Evolutionary conservation across 371 early-diverging fungal species (phyloP), one percentile per base, ranked within the genome.

Genomic region (Mucor ambiguus): DNA sequence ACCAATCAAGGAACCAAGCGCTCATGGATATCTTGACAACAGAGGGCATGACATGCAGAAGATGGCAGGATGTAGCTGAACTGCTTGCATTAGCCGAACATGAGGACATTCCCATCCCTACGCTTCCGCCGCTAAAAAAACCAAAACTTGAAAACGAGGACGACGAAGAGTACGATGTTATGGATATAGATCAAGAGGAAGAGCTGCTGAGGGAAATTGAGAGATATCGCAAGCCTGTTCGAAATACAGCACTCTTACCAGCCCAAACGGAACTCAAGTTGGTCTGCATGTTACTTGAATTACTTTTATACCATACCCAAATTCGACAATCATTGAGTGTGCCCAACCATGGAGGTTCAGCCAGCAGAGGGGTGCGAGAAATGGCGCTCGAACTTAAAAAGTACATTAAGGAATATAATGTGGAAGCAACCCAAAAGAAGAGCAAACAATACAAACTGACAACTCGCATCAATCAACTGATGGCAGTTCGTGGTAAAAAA

Each of bases 11-110:
- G 26, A n/a, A 64, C 11, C 49, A 61, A 16, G 74, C 71, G 10
- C 58, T 73, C 12, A 41, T 60, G 16, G 61, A 71, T 24, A 24
- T 43, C 0, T 22, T 78, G 1, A 59, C 52, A 38, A 49, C 63
- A 20, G 68, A 76, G 32, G 80, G 81, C 6, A 71, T 80, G 69
- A 61, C 72, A 10, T 56, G 60, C 18, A 37, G 30, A 38, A 61
- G 71, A 38, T 80, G 81, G 81, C 66, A 71, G 33, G 76, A 74
- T 60, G 57, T 77, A 10, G 71, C 69, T 2, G 72, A 67, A 33
- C 28, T 75, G 26, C 24, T 77, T 20, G 58, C 57, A 20, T 32
- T 61, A 11, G 69, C 71, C 5, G 70, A 71, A 2, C 60, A 58
- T 16, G 43, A 58, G 6, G 63, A 67, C 63, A 24, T 77, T 20